phyloP scores from a whole-genome alignment of 2,329 filamentous ascomycete genomes.

The Fusarium ambrosium region DNA sequence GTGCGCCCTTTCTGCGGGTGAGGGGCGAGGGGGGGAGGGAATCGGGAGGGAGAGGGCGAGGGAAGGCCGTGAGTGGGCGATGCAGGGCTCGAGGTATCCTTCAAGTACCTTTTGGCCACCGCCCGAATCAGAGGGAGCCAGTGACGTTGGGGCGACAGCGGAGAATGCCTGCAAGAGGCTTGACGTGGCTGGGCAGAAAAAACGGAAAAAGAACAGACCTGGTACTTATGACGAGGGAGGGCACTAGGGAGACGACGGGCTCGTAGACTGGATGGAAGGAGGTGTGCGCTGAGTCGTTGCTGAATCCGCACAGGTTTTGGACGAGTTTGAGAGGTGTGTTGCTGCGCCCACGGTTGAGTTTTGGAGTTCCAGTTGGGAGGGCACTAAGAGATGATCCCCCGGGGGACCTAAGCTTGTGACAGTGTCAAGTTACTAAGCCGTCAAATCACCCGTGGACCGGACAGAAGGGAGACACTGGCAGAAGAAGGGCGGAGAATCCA shows the following conservation, averaged over 20 bases:
- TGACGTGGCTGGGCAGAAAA: constrained; percentile 41
- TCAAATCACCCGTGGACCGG: neutral
- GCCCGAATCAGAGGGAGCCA: constrained; percentile 30
- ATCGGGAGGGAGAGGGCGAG: constrained; percentile 42
- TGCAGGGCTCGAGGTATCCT: constrained; percentile 27
- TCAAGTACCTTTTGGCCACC: constrained; percentile 47
- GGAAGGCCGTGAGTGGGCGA: constrained; percentile 47
- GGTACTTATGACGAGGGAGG: constrained; percentile 36
- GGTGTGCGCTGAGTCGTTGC: constrained; percentile 31
- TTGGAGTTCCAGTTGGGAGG: neutral
- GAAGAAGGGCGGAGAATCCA: constrained; percentile 33
- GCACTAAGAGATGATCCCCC: constrained; percentile 16
- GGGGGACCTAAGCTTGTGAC: constrained; percentile 14
- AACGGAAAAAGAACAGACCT: constrained; percentile 22
- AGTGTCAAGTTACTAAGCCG: constrained; percentile 8
- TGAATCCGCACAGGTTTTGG: constrained; percentile 22
- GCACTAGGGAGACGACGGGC: constrained; percentile 17
- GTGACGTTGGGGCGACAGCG: constrained; percentile 33
- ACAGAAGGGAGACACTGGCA: constrained; percentile 11
- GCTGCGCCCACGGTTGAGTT: constrained; percentile 5
- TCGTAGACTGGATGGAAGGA: constrained; percentile 24
- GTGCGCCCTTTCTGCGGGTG: constrained; percentile 44
- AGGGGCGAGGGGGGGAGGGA: constrained; percentile 28
- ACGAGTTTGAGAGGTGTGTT: neutral
- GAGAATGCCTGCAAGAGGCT: constrained; percentile 27